phyloP scores from a whole-genome alignment of 2,329 filamentous ascomycete genomes.

The Ceratocystis cacaofunesta region DNA sequence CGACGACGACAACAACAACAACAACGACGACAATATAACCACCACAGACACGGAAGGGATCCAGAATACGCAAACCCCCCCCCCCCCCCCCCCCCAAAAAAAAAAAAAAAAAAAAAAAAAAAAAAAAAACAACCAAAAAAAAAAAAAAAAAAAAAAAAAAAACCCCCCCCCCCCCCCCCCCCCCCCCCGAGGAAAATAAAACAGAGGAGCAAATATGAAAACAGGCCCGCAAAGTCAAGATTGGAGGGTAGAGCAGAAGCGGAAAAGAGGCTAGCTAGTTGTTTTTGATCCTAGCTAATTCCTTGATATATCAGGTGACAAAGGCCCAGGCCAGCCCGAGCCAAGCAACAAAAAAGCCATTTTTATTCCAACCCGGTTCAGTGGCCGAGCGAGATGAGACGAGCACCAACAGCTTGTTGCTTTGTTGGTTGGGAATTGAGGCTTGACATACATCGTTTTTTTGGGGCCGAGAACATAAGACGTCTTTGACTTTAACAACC shows the following conservation, averaged over 20 bases:
- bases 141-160: too few relatives aligned
- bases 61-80: not conserved
- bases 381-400: not conserved
- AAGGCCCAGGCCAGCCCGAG: not conserved
- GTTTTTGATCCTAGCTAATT: not conserved
- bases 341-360: not conserved
- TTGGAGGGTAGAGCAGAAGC: not conserved
- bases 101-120: too few relatives aligned
- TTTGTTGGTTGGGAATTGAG: not conserved
- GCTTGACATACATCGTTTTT: too few relatives aligned
- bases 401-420: not conserved
- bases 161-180: conserved; percentile 3
- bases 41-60: not conserved
- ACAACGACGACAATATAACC: not conserved
- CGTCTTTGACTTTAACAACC: not conserved
- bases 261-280: not conserved
- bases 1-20: not conserved
- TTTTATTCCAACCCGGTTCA: too few relatives aligned
- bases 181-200: not conserved
- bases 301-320: not conserved
- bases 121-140: too few relatives aligned
- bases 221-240: not conserved
- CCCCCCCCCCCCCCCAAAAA: not conserved
- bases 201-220: not conserved
- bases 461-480: not conserved